Conservation (phyloP, 345 rosid species). For the Ailanthus altissimus region DNA sequence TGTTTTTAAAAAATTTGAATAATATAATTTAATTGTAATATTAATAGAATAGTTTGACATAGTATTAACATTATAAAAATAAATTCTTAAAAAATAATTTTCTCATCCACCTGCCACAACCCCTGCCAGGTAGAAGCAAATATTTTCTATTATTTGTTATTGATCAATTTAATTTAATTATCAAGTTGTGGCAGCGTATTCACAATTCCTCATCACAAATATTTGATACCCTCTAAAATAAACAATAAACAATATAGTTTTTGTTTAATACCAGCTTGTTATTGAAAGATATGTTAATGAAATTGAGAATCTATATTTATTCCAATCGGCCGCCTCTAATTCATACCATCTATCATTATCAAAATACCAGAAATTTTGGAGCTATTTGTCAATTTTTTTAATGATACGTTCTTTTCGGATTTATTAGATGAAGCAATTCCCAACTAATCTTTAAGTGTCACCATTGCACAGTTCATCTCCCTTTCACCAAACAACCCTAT, state of each 20-base stretch:
- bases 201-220: not conserved
- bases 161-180: too few species aligned
- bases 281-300: not conserved
- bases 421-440: constrained; percentile 9
- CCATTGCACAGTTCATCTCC: constrained; percentile 30
- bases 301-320: not conserved
- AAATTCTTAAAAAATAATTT: not conserved
- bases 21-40: too few species aligned
- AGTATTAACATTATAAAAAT: too few species aligned
- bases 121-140: not conserved
- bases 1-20: too few species aligned
- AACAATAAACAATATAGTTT: not conserved
- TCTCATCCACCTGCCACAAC: not conserved
- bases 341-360: not conserved
- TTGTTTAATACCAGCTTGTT: too few species aligned
- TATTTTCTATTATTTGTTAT: not conserved
- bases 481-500: constrained; percentile 28
- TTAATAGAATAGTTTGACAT: too few species aligned
- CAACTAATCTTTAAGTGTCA: constrained; percentile 23
- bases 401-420: not conserved
- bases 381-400: not conserved
- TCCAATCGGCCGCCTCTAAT: constrained; percentile 7
- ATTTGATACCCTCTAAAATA: not conserved
- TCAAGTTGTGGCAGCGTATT: not conserved
- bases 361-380: not conserved